These are phyloP conservation scores for Sicyos baderoa DNA, from an alignment of 306 rosid genomes.

Conservation along the genomic window DNA sequence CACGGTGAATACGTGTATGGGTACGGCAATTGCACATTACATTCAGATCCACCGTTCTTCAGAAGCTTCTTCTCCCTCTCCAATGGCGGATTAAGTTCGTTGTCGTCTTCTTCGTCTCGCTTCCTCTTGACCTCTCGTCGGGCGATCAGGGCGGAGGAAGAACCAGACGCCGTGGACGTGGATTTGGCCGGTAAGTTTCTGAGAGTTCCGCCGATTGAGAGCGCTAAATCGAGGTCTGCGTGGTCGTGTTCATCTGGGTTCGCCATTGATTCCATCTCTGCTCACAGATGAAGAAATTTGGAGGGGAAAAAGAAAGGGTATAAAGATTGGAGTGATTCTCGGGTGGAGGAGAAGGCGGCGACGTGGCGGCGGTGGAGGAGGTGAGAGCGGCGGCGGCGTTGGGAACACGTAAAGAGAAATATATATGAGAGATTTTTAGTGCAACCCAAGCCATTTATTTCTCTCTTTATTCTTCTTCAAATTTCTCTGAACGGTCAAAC, in stretches of 20 bases:
- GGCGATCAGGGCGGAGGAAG: constrained; percentile 29
- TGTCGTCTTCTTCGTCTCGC: constrained; percentile 14
- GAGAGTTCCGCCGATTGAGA: constrained; percentile 55
- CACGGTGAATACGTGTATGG: constrained; percentile 16
- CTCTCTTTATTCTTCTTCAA: no score
- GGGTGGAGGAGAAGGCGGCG: not conserved
- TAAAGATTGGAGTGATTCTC: not conserved
- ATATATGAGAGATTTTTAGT: not conserved
- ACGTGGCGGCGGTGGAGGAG: not conserved
- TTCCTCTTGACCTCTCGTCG: constrained; percentile 26
- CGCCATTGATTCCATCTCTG: constrained; percentile 22
- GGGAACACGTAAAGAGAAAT: no score
- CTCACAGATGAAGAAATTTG: not conserved
- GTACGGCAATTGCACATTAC: not conserved
- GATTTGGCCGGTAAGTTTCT: constrained; percentile 23
- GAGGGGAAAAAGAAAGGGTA: not conserved
- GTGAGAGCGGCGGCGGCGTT: not conserved
- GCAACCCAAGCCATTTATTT: not conserved
- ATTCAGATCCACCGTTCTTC: constrained; percentile 7
- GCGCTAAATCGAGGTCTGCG: constrained; percentile 53
- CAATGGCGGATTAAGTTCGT: constrained; percentile 4
- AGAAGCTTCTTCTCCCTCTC: constrained; percentile 27
- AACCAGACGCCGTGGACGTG: not conserved
- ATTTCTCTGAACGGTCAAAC: no score
- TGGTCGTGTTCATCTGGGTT: constrained; percentile 28